A percentile compares a stretch with the other conserved stretches of the same genome.
phyloP scores from a whole-genome alignment of 129 eudicot species.

The Apium graveolens region DNA sequence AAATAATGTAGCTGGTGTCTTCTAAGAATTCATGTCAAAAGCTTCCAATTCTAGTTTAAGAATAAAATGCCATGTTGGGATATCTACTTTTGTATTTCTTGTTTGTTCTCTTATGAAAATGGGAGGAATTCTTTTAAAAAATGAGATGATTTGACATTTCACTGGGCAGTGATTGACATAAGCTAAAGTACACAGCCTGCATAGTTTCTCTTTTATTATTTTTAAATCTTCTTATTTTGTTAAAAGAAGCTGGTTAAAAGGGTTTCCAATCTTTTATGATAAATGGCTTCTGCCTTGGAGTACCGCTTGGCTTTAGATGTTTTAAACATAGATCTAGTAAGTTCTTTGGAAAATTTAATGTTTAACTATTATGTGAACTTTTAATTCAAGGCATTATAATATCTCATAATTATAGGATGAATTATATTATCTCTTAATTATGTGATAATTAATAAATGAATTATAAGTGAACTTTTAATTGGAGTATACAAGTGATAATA shows the following conservation, averaged over 20 bases:
- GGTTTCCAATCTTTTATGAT: background rate
- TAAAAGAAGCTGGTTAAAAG: background rate
- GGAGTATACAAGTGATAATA: too few relatives aligned
- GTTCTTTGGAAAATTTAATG: too few relatives aligned
- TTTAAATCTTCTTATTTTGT: background rate
- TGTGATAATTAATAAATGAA: too few relatives aligned
- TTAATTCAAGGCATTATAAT: too few relatives aligned
- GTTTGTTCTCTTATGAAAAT: background rate
- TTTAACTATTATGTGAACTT: too few relatives aligned
- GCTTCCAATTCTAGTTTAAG: background rate
- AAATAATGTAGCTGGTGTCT: too few relatives aligned
- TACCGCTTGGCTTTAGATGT: background rate
- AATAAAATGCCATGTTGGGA: background rate
- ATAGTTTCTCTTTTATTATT: background rate
- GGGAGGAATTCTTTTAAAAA: background rate
- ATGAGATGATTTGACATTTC: conserved; percentile 7
- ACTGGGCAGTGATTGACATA: conserved; percentile 9
- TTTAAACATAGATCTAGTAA: too few relatives aligned
- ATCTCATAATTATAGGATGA: too few relatives aligned
- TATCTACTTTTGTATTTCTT: background rate
- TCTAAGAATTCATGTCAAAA: background rate
- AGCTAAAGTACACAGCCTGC: conserved; percentile 8
- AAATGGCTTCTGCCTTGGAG: background rate
- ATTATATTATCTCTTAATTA: too few relatives aligned
- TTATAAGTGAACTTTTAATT: too few relatives aligned